Evolutionary conservation across 108 stramenopile species (phyloP).

Genomic region (Nitzschia putrida): DNA sequence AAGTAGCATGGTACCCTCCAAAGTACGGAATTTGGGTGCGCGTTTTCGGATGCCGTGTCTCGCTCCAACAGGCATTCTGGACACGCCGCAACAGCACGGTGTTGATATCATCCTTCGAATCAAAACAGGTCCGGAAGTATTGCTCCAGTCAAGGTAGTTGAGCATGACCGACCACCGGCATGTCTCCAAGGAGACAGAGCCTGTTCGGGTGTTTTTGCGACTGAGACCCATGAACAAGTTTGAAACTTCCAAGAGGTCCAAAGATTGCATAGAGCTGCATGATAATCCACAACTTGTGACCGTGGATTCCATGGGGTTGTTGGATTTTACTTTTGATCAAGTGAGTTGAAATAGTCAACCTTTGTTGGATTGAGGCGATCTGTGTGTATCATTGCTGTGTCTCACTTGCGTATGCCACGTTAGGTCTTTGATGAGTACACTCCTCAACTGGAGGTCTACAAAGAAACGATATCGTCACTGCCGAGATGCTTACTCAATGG

Average conservation of each 20-base stretch:
- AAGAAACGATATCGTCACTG: slow-evolving; percentile 36
- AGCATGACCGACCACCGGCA: too few species aligned
- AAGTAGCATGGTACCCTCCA: too few species aligned
- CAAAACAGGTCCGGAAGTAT: too few species aligned
- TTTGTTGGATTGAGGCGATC: neutral
- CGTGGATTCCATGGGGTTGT: slow-evolving; percentile 66
- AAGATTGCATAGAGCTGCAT: slow-evolving; percentile 59
- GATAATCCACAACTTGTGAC: slow-evolving; percentile 44
- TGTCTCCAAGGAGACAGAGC: neutral
- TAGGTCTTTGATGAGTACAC: slow-evolving; percentile 56
- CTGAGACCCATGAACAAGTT: slow-evolving; percentile 74
- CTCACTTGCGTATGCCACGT: neutral
- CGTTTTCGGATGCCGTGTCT: too few species aligned
- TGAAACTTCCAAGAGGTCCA: slow-evolving; percentile 63
- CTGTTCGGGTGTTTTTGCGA: slow-evolving; percentile 64
- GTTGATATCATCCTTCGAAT: too few species aligned
- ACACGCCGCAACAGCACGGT: too few species aligned
- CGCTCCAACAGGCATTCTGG: too few species aligned
- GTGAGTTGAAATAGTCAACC: slow-evolving; percentile 25
- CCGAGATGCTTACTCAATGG: slow-evolving; percentile 42
- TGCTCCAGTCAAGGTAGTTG: too few species aligned
- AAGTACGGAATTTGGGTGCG: too few species aligned
- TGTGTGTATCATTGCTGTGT: neutral
- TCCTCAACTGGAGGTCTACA: slow-evolving; percentile 54
- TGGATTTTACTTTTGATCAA: slow-evolving; percentile 52